phyloP scores from a whole-genome alignment of 768 basidiomycete species.

The Agaricus sinodeliciosus region DNA sequence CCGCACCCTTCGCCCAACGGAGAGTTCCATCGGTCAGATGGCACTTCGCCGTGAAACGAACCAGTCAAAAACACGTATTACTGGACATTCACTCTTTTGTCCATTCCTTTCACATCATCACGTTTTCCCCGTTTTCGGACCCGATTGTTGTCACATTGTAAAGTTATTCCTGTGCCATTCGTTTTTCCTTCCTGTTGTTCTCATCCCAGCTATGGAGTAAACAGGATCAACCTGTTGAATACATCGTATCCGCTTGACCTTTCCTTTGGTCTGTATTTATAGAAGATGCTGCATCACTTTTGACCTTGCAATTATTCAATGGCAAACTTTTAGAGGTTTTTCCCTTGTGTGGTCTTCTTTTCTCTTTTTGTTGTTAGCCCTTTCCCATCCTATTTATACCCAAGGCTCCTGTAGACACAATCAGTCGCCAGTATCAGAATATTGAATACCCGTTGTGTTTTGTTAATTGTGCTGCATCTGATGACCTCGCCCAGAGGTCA shows the following conservation, averaged over 20 bases:
- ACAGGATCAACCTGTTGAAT: not conserved
- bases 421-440: not conserved
- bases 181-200: not conserved
- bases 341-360: not conserved
- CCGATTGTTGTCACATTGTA: not conserved
- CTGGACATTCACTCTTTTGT: not conserved
- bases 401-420: not conserved
- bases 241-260: not conserved
- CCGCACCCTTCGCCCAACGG: conserved; percentile 8
- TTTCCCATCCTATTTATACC: not conserved
- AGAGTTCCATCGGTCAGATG: conserved; percentile 5
- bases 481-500: too few relatives aligned
- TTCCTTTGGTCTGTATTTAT: conserved; percentile 9
- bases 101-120: not conserved
- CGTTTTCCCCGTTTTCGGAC: not conserved
- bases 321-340: conserved; percentile 3
- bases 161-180: not conserved
- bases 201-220: conserved; percentile 3
- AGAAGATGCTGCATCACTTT: conserved; percentile 9
- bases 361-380: not conserved
- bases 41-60: not conserved
- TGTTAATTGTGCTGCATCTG: too few relatives aligned
- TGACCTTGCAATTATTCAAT: conserved; percentile 4
- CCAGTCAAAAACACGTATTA: not conserved
- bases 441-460: not conserved